Base-by-base conservation (phyloP, 2,329 filamentous ascomycete genomes). In the Sporothrix humicola region DNA sequence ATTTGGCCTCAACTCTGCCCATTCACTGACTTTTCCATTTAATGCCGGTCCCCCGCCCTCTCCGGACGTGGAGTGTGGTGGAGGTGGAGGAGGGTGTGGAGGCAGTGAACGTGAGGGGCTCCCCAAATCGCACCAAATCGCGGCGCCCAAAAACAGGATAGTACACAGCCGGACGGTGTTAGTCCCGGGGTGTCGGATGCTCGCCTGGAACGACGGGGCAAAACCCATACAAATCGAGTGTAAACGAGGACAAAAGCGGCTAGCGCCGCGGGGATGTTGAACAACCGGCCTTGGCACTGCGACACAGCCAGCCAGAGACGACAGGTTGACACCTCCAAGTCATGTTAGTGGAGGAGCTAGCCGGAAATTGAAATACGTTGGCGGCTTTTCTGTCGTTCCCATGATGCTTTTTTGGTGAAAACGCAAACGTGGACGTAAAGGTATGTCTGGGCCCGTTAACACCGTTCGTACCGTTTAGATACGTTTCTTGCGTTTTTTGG, bases 181-280 rank as follows among this genome's bases (percentile, higher is more conserved):
- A 17, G 66, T n/a, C 26, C 23, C 66, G 66, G 66, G 66, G 26
- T 56, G 48, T 58, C 66, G 66, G 66, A 58, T 44, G 15, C 50
- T 69, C 66, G 66, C 50, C 17, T 15, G 20, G 13, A 7, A 52
- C 20, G 17, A 10, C 65, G 46, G 48, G 52, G 48, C 58, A 42
- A 42, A 61, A 6, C 31, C 31, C 31, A 37, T 37, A 37, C 31
- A 37, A 37, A 37, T 37, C 3, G 31, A 37, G 31, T 37, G 7
- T 37, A 37, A 37, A 61, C 15, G 31, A 37, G 31, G 26, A 9
- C 31, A 3, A 31, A 61, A 17, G n/a, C 12, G 31, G 58, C 58
- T 69, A 69, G 66, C 66, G 50, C 9, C 23, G 31, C 66, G 66
- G 66, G 66, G 66, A 69, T 58, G 66, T 69, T 69, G 66, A 42